Conservation (phyloP, 1,139 yeast genomes). For the Saccharomycopsis hybrid region DNA sequence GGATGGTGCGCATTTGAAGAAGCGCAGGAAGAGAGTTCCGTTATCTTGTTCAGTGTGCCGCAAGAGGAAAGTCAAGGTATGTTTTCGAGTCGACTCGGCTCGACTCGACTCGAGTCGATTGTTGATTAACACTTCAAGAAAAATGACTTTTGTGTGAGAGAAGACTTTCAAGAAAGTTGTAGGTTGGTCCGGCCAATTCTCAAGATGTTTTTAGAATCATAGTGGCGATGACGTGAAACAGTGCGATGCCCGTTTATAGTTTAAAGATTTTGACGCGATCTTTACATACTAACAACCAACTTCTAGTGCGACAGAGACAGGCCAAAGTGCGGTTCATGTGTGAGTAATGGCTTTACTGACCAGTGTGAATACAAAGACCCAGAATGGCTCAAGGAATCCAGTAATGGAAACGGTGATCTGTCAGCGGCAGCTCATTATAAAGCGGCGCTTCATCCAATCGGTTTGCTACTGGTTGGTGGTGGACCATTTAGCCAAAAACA, state of each 20-base stretch:
- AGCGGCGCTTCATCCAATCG: slow-evolving; percentile 15
- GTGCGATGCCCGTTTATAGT: too few species aligned
- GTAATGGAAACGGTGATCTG: too few species aligned
- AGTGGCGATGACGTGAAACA: too few species aligned
- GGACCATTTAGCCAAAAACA: not conserved
- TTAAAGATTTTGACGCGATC: not conserved
- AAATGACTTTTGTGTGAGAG: too few species aligned
- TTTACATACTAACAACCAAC: not conserved
- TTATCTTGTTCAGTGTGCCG: slow-evolving; percentile 19
- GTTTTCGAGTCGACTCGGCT: not conserved
- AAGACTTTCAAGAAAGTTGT: too few species aligned
- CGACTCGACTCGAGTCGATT: too few species aligned
- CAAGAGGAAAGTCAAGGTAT: slow-evolving; percentile 16
- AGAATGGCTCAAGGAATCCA: slow-evolving; percentile 1
- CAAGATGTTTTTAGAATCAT: not conserved
- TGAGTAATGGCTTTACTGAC: slow-evolving; percentile 28
- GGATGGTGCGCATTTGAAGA: not conserved
- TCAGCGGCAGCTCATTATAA: not conserved
- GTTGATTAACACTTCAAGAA: too few species aligned
- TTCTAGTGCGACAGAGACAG: slow-evolving; percentile 40
- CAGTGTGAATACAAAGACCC: slow-evolving; percentile 24
- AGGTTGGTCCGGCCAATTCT: not conserved
- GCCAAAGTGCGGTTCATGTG: slow-evolving; percentile 45
- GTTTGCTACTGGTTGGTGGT: not conserved
- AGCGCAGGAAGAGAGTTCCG: slow-evolving; percentile 17